Base-by-base conservation (phyloP, 805 yeast species). In the Cyberlindnera bimundalis region DNA sequence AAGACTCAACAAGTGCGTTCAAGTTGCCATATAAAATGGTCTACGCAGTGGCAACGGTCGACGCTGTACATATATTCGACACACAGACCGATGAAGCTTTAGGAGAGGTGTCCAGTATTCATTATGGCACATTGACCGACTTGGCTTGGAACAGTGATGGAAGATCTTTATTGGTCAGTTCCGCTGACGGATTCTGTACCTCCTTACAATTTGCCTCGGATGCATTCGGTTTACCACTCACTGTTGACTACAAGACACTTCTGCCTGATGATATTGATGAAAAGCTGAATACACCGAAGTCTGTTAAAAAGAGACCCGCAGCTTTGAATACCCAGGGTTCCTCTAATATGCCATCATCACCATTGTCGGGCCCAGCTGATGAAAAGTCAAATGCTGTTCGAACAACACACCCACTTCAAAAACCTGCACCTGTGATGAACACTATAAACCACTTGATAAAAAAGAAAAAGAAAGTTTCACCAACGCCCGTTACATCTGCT, bases 101-200 rank as follows among this genome's bases (percentile, higher is more conserved):
- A 17, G 93, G 90, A 5, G 65, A 76, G 12, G 82, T 83, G 3
- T 73, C 85, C 0, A 88, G 88, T 53, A 67, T 93, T 37, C 99
- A 93, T 58, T 90, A 90, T 55, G 81, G 95, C 2, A 78, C 93
- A 1, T 72, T 93, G 25, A 90, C 99, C 0, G 99, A 93, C 59
- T 56, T 91, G 35, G 65, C 82, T 8, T 93, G 99, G 99, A 73
- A 85, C 17, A 62, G 65, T 5, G 89, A 86, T 60, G 99, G 98
- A 0, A 61, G 63, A 13, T 65, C 75, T 12, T 61, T 93, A 14
- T 67, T 91, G 51, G 70, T 85, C 18, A 79, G 95, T 6, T 85
- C 96, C 0, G 84, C 95, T 0, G 99, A 93, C 60, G 98, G 98
- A 15, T 91, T 89, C 59, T 84, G 96, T 49, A 83, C 96, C 1